Evolutionary conservation across 73 alveolate genomes (phyloP).

Genomic region (Loxodes magnus): DNA sequence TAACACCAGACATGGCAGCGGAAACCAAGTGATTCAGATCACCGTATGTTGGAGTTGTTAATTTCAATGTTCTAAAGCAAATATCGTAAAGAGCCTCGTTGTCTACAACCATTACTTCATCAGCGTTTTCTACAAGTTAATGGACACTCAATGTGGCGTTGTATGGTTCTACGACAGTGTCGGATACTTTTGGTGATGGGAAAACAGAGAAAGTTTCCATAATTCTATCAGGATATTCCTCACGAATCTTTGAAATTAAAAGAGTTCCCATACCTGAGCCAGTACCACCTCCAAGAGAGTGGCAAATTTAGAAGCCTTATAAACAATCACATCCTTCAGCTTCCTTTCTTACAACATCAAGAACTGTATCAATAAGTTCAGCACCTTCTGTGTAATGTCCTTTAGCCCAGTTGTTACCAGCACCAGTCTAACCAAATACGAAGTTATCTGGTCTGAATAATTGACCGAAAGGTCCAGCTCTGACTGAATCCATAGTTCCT

Average conservation of each 20-base stretch:
- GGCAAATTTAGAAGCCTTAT: constrained; percentile 86
- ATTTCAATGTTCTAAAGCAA: constrained; percentile 93
- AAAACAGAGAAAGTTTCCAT: constrained; percentile 89
- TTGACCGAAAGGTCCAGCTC: constrained; percentile 98
- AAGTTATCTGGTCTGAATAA: constrained; percentile 99
- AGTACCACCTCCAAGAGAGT: constrained; percentile 92
- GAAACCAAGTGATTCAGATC: constrained; percentile 95
- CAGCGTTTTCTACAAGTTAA: constrained; percentile 91
- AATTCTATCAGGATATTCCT: constrained; percentile 91
- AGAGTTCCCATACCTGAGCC: constrained; percentile 98
- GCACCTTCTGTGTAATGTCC: constrained; percentile 63
- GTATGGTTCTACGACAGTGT: constrained; percentile 90
- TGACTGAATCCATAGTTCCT: constrained; percentile 98
- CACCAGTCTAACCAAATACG: constrained; percentile 95
- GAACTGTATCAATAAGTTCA: constrained; percentile 77
- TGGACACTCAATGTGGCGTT: constrained; percentile 96
- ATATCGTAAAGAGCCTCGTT: constrained; percentile 97
- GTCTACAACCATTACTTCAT: constrained; percentile 93
- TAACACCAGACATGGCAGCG: constrained; percentile 93
- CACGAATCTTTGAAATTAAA: constrained; percentile 81
- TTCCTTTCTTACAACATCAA: constrained; percentile 89
- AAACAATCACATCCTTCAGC: constrained; percentile 90
- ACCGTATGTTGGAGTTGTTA: constrained; percentile 97
- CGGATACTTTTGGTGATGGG: constrained; percentile 87
- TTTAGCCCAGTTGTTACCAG: constrained; percentile 92